Percentiles rank a stretch among this genome's conserved stretches.
phyloP scores from a whole-genome alignment of 345 rosid genomes.

The Camelina laxa region DNA sequence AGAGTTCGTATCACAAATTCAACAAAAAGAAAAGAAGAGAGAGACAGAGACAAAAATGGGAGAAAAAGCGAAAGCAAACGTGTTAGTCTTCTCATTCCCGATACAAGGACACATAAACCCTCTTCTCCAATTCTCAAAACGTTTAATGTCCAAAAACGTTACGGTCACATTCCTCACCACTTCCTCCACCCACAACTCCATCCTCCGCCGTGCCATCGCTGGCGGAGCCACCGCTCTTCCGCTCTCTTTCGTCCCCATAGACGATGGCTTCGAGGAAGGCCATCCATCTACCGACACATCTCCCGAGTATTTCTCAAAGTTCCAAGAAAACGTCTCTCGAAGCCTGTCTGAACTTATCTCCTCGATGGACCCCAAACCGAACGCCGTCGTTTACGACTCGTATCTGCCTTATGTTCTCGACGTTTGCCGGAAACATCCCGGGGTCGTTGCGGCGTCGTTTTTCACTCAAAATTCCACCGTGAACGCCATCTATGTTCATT shows the following conservation, averaged over 20 bases:
- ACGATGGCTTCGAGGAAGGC: conserved; percentile 43
- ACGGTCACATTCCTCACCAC: conserved; percentile 54
- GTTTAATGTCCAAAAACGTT: conserved; percentile 54
- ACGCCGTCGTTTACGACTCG: conserved; percentile 53
- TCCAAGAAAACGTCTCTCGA: conserved; percentile 35
- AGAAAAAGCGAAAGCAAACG: conserved; percentile 37
- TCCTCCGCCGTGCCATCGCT: conserved; percentile 38
- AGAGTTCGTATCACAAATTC: background rate
- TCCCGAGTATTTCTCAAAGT: conserved; percentile 23
- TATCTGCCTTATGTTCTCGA: conserved; percentile 47
- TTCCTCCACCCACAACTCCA: conserved; percentile 40
- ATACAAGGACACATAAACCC: conserved; percentile 66
- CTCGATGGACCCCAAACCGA: conserved; percentile 43
- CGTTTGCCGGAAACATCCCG: conserved; percentile 38
- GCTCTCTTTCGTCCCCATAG: conserved; percentile 39
- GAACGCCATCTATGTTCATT: conserved; percentile 43
- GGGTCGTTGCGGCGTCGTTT: conserved; percentile 48
- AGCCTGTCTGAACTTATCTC: conserved; percentile 45
- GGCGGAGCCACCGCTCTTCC: conserved; percentile 44
- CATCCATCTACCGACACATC: conserved; percentile 19
- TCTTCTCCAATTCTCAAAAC: conserved; percentile 61
- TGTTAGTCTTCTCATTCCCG: conserved; percentile 48
- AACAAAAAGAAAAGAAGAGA: background rate
- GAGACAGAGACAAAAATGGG: conserved; percentile 30
- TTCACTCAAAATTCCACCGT: conserved; percentile 60